phyloP scores from a whole-genome alignment of 495 filamentous ascomycete genomes.

The Filosporella fistucella region DNA sequence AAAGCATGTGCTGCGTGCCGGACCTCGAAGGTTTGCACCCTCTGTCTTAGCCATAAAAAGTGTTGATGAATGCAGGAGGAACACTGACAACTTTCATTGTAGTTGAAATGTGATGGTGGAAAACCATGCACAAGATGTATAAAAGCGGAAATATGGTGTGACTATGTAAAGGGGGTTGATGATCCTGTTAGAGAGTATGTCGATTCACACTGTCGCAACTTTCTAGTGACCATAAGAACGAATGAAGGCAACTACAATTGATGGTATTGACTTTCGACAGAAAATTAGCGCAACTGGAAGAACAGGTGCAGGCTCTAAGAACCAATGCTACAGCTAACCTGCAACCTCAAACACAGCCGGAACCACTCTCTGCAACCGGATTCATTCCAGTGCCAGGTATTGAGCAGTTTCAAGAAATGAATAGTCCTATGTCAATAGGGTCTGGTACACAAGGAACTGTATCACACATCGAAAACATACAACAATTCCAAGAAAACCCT shows the following conservation, averaged over 20 bases:
- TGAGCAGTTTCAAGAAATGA: too few species aligned
- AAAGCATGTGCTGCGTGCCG: slow-evolving; percentile 19
- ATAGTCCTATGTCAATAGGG: neutral
- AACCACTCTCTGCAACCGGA: too few species aligned
- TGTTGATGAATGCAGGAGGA: neutral
- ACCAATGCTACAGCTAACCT: too few species aligned
- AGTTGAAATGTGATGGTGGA: slow-evolving; percentile 15
- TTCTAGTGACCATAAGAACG: too few species aligned
- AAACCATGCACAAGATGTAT: slow-evolving; percentile 18
- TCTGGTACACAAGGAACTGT: too few species aligned
- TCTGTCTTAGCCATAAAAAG: neutral
- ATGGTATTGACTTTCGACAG: neutral
- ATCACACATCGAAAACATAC: too few species aligned
- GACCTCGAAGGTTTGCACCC: slow-evolving; percentile 13
- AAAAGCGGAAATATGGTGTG: slow-evolving; percentile 6
- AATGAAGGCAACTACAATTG: too few species aligned
- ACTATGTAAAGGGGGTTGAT: slow-evolving; percentile 3
- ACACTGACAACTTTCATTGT: neutral
- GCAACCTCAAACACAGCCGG: too few species aligned
- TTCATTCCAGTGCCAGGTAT: neutral
- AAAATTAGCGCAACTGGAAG: slow-evolving; percentile 1
- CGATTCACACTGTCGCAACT: neutral
- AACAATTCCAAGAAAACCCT: too few species aligned
- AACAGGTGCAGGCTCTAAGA: slow-evolving; percentile 3
- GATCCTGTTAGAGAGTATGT: neutral